A percentile compares a stretch with the other conserved stretches of the same genome.
Evolutionary conservation across 108 stramenopile genomes (phyloP).

Genomic region (Cyclotella atomus): DNA sequence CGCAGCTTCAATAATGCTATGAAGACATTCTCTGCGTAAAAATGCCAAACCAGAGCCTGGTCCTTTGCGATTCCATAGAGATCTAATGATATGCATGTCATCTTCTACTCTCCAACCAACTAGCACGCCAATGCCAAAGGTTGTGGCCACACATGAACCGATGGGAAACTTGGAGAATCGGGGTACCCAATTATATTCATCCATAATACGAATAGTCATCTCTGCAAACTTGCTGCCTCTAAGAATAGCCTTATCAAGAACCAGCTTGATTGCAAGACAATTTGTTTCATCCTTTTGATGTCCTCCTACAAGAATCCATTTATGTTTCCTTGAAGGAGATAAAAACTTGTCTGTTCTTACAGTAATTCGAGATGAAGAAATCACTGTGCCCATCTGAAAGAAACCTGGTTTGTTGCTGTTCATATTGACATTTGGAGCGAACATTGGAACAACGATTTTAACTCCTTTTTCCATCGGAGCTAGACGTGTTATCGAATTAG

Average conservation of each 20-base stretch:
- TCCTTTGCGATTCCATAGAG: conserved; percentile 80
- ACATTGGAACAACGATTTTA: conserved; percentile 83
- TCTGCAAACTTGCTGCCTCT: conserved; percentile 76
- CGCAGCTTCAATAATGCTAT: conserved; percentile 68
- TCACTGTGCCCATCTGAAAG: conserved; percentile 82
- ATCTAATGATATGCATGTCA: conserved; percentile 82
- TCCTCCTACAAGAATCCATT: conserved; percentile 4
- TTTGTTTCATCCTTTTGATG: conserved; percentile 59
- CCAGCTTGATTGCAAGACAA: conserved; percentile 71
- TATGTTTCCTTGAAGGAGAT: neutral
- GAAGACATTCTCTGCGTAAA: conserved; percentile 70
- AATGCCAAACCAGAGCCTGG: conserved; percentile 71
- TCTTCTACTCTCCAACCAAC: conserved; percentile 92
- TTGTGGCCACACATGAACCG: conserved; percentile 83
- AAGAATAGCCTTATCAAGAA: conserved; percentile 80
- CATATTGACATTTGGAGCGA: conserved; percentile 48
- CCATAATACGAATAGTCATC: conserved; percentile 79
- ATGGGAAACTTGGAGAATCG: conserved; percentile 87
- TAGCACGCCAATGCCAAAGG: conserved; percentile 84
- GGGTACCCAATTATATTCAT: conserved; percentile 79
- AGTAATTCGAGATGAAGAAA: conserved; percentile 67
- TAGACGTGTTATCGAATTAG: conserved; percentile 7
- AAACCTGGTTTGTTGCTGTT: conserved; percentile 20
- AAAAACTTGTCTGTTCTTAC: conserved; percentile 26
- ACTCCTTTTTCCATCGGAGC: conserved; percentile 57